Base-by-base conservation (phyloP, 306 rosid genomes). In the Crataegus laevigata region DNA sequence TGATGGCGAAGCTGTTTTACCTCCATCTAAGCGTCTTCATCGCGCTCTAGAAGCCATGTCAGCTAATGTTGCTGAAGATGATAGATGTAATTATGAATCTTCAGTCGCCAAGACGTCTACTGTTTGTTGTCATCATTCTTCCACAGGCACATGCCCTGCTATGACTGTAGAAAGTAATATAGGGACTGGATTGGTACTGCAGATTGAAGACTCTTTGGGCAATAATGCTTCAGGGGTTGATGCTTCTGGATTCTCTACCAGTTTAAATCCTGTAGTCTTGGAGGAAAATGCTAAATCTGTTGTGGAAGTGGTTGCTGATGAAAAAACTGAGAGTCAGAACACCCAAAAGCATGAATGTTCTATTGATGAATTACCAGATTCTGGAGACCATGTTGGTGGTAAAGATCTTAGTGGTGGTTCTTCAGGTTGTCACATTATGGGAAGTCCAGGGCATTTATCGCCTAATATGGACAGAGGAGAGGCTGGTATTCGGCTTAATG, bases 1-100 rank as follows among this genome's bases (percentile, higher is more conserved):
- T 69, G 96, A 90, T 66, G 91, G 84, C 28, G 98, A 94, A 88
- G 93, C 98, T 72, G 91, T 86, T 84, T 87, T 94, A 72, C 98
- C 98, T 34, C 98, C 97, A 17, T 90, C 98, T 28, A 94, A 94
- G 84, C 94, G 97, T 34, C 97, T 91, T 36, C 97, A 94, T 77
- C 98, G 97, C 45, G 98, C 98, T 82, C 81, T 94, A 66, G 97
- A 94, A 88, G 98, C 98, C 66, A 94, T 91, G 98, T 94, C 97
- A 74, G 98, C 97, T 73, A 87, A 88, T 90, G 96, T 86, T 68
- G 97, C 97, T 40, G 94, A 86, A 77, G 96, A 91, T 79, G 88
- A 82, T 67, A 69, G 77, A 64, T 78, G 82, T 30, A 71, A 38
- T 71, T 82, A 86, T 83, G 84, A 77, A 61, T 81, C 86, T 26